phyloP scores from a whole-genome alignment of 192 early-diverging fungal species.

The Podochytrium sp. region DNA sequence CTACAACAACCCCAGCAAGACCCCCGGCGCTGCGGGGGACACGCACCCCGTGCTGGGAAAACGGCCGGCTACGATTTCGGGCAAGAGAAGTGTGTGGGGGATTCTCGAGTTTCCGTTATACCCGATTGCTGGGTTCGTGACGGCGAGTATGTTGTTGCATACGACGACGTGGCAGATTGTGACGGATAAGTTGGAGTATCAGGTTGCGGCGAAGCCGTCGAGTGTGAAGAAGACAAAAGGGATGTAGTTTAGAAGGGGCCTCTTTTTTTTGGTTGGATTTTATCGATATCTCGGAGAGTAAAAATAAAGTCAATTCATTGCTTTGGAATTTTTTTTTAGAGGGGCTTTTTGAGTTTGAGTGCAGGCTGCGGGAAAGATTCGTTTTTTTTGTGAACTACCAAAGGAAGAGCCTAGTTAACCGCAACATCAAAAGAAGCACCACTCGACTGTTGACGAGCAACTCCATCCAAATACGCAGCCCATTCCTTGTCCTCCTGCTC shows the following conservation, averaged over 20 bases:
- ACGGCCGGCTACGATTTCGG: not conserved
- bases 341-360: too few species aligned
- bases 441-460: not conserved
- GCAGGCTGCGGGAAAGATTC: too few species aligned
- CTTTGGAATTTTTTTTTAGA: too few species aligned
- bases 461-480: constrained; percentile 34
- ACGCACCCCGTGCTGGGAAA: not conserved
- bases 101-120: not conserved
- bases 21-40: not conserved
- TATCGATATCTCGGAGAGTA: too few species aligned
- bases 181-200: constrained; percentile 34
- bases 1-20: not conserved
- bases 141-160: not conserved
- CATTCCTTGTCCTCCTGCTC: constrained; percentile 60
- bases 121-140: not conserved
- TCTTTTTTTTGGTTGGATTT: too few species aligned
- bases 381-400: too few species aligned
- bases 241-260: too few species aligned
- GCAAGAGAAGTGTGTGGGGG: not conserved
- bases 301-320: too few species aligned
- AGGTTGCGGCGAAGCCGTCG: constrained; percentile 38
- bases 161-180: constrained; percentile 26
- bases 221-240: too few species aligned
- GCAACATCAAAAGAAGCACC: too few species aligned
- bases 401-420: too few species aligned